A percentile compares a stretch with the other conserved stretches of the same genome.
These are phyloP conservation scores for Verbascum thapsus DNA, from an alignment of 257 asterid species.

Conservation along the genomic window DNA sequence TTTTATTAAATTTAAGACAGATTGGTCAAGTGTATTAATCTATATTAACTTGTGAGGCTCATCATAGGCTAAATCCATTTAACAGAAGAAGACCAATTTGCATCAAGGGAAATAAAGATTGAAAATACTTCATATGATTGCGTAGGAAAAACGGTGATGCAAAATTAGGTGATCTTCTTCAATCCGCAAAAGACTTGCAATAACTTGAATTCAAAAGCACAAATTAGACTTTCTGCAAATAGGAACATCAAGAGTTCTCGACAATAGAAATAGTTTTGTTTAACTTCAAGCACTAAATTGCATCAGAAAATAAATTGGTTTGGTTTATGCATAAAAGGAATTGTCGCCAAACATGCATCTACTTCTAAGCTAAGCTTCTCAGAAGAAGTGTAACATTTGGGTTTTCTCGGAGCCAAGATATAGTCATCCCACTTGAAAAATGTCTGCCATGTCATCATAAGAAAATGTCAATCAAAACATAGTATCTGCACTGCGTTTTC, in stretches of 20 bases:
- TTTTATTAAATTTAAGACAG: not conserved
- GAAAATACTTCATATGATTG: not conserved
- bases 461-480: constrained; percentile 26
- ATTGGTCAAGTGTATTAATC: not conserved
- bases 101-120: constrained; percentile 9
- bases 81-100: constrained; percentile 3
- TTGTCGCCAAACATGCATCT: constrained; percentile 20
- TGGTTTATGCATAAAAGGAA: constrained; percentile 5
- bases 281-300: constrained; percentile 9
- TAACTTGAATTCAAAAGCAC: not conserved
- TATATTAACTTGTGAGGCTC: not conserved
- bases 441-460: constrained; percentile 29
- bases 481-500: constrained; percentile 9
- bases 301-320: not conserved
- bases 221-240: constrained; percentile 4
- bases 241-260: not conserved
- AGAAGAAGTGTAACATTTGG: constrained; percentile 26
- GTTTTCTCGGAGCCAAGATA: constrained; percentile 38
- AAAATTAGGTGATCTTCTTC: too few species aligned
- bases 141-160: too few species aligned
- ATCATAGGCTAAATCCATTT: not conserved
- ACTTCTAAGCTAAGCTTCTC: constrained; percentile 28
- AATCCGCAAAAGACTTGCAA: constrained; percentile 1
- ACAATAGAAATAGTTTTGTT: not conserved
- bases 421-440: constrained; percentile 26